phyloP scores from a whole-genome alignment of 805 yeast genomes.

The Candida suzukii region DNA sequence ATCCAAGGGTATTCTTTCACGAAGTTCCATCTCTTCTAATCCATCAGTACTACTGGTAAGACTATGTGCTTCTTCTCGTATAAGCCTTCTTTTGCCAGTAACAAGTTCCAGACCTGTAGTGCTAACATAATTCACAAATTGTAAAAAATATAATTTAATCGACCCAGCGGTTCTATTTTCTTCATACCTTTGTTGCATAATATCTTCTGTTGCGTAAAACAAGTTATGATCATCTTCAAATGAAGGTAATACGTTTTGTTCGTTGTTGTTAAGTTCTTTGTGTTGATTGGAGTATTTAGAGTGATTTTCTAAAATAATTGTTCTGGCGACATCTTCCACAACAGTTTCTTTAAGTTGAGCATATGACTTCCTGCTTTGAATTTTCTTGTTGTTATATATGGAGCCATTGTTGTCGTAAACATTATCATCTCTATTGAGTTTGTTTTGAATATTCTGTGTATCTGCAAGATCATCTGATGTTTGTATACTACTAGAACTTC shows the following conservation, averaged over 20 bases:
- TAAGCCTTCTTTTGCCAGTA: not conserved
- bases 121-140: not conserved
- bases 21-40: too few relatives aligned
- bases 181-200: not conserved
- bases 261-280: too few relatives aligned
- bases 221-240: not conserved
- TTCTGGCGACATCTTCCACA: not conserved
- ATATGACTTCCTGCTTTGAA: not conserved
- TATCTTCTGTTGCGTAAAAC: not conserved
- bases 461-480: too few relatives aligned
- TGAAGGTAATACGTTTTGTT: not conserved
- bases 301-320: not conserved
- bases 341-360: not conserved
- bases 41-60: too few relatives aligned
- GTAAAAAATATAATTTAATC: not conserved
- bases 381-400: too few relatives aligned
- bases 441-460: too few relatives aligned
- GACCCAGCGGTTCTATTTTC: not conserved
- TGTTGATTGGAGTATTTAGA: not conserved
- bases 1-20: too few relatives aligned
- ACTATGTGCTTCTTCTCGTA: too few relatives aligned
- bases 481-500: not conserved
- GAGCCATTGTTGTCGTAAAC: too few relatives aligned
- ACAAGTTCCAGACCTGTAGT: not conserved
- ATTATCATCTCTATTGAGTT: too few relatives aligned